phyloP scores from a whole-genome alignment of 495 filamentous ascomycete genomes.

The Penicillium lividum region DNA sequence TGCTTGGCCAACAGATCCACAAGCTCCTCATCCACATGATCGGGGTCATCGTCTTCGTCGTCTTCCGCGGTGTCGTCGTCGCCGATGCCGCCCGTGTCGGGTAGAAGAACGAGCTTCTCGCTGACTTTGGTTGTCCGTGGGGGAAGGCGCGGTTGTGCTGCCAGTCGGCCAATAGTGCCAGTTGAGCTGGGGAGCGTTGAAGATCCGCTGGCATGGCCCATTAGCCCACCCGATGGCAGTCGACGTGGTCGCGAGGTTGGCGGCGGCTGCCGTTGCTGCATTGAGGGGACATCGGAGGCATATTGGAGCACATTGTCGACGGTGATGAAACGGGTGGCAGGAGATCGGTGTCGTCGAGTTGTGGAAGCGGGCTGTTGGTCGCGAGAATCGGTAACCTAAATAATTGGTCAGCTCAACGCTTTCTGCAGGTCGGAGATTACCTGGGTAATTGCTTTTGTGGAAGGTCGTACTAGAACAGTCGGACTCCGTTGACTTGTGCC shows the following conservation, averaged over 20 bases:
- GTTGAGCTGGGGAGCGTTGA: conserved; percentile 26
- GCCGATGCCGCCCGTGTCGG: conserved; percentile 64
- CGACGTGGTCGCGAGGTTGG: conserved; percentile 55
- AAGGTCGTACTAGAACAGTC: conserved; percentile 51
- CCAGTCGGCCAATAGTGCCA: conserved; percentile 40
- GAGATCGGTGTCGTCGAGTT: conserved; percentile 40
- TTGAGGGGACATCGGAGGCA: conserved; percentile 91
- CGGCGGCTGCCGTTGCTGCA: conserved; percentile 78
- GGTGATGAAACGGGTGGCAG: conserved; percentile 79
- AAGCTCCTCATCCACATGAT: conserved; percentile 52
- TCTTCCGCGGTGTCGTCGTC: conserved; percentile 23
- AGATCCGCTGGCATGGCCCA: conserved; percentile 26
- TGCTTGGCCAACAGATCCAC: conserved; percentile 41
- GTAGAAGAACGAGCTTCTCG: conserved; percentile 93
- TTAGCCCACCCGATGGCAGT: conserved; percentile 34
- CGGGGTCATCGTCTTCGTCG: conserved; percentile 32
- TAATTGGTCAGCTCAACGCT: conserved; percentile 15
- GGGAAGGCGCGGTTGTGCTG: conserved; percentile 74
- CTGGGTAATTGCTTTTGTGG: conserved; percentile 6
- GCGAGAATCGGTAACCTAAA: conserved; percentile 61
- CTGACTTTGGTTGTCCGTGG: conserved; percentile 87
- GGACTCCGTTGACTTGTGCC: conserved; percentile 53
- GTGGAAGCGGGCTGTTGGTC: conserved; percentile 45
- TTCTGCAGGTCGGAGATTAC: conserved; percentile 7
- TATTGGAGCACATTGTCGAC: conserved; percentile 96